Evolutionary conservation across 139 green algal genomes (phyloP), one percentile per base, ranked within the genome.

Genomic region (Chlorella sp.): DNA sequence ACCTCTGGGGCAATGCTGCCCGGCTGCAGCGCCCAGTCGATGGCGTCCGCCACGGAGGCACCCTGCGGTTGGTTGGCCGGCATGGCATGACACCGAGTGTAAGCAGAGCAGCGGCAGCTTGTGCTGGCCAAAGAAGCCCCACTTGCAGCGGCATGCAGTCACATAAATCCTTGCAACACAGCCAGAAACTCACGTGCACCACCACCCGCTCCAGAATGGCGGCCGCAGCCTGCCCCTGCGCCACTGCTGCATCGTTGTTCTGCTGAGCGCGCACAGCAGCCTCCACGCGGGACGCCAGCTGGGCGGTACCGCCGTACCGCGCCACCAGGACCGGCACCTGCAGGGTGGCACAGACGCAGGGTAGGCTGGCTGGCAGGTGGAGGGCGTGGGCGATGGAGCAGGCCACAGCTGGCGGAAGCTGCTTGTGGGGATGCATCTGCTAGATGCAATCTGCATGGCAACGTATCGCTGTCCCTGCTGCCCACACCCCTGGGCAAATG

Each of bases 261-360:
- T 95, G 92, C 85, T 95, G 92, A 30, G 88, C 84, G 2, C 90
- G 86, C 30, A 95, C 73, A 25, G 90, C 87, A 25, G 68, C 82
- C 89, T 94, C 92, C 55, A 93, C 82, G 20, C 71, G 56, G 30
- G 74, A 32, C 25, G 71, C 69, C 87, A 94, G 86, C 64, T 86
- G 78, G 4, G 88, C 86, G 17, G 69, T 87, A 71, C 92, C 91
- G 4, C 74, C 91, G 81, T 92, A 93, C 38, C 72, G 67, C 0
- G 91, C 91, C 30, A 90, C 86, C n/a, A 94, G 28, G 21, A 91
- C 3, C 1, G 88, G 75, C 23, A 91, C 84, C 89, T 92, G 88
- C 34, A 11, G 38, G 38, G 5, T n/a, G n/a, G n/a, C n/a, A n/a
- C n/a, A n/a, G n/a, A n/a, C n/a, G n/a, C n/a, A n/a, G n/a, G n/a